Conservation (phyloP, 352 stramenopile genomes). For the Globisporangium carolinianum region DNA sequence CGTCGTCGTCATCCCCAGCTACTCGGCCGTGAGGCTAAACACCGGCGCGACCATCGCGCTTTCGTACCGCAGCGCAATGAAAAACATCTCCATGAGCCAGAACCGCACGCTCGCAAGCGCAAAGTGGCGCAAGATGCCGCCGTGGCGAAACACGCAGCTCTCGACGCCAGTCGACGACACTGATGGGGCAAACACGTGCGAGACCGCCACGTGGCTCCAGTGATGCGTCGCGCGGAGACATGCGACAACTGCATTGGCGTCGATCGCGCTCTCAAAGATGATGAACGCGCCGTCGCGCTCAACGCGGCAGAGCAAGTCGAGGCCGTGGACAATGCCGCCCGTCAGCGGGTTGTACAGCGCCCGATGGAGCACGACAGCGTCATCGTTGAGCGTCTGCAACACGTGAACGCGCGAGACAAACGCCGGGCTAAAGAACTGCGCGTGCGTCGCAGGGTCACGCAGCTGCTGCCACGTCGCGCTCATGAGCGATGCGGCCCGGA, state of each 20-base stretch:
- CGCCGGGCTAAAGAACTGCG: slow-evolving; percentile 28
- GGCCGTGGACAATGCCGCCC: slow-evolving; percentile 37
- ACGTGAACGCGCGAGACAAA: slow-evolving; percentile 37
- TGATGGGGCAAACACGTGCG: slow-evolving; percentile 31
- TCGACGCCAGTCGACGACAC: slow-evolving; percentile 1
- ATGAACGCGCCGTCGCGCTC: slow-evolving; percentile 40
- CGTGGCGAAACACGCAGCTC: slow-evolving; percentile 39
- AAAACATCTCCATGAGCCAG: slow-evolving; percentile 58
- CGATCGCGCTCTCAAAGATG: slow-evolving; percentile 43
- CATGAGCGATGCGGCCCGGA: slow-evolving; percentile 24
- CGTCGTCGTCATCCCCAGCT: not conserved
- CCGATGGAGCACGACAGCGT: slow-evolving; percentile 47
- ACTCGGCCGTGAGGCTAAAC: slow-evolving; percentile 22
- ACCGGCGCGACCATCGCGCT: slow-evolving; percentile 45
- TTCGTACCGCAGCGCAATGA: slow-evolving; percentile 54
- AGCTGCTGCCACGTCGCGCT: slow-evolving; percentile 32
- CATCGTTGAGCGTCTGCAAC: slow-evolving; percentile 44
- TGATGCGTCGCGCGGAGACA: slow-evolving; percentile 40
- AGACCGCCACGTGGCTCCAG: slow-evolving; percentile 44
- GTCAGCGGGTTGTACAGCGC: slow-evolving; percentile 52
- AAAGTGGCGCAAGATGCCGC: slow-evolving; percentile 38
- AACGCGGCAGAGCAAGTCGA: slow-evolving; percentile 50
- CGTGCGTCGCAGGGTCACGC: slow-evolving; percentile 22
- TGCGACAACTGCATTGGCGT: slow-evolving; percentile 45
- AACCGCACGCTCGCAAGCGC: slow-evolving; percentile 32